Base-by-base conservation (phyloP, 768 basidiomycete species). In the Lactarius tabidus region DNA sequence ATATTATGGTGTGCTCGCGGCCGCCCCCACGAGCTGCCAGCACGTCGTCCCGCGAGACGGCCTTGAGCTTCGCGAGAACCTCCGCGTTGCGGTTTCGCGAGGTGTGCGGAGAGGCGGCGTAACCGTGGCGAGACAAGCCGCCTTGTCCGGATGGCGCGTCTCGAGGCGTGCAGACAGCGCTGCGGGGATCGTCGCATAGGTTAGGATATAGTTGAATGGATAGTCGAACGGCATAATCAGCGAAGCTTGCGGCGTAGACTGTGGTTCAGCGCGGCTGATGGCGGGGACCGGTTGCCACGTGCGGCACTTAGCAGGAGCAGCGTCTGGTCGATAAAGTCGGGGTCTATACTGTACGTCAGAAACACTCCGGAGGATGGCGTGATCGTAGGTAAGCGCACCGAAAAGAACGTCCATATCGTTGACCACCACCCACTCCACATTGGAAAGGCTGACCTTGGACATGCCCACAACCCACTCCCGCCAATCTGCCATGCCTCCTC, bases 341-440 rank as follows among this genome's bases (percentile, higher is more conserved):
- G 80, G 71, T 94, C 93, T 95, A 69, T 7, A n/a, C 8, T 38
- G 28, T 23, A 39, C 23, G 4, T 45, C 31, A 56, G 41, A 59
- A 31, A 65, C 59, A 57, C 41, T 20, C 31, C 60, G n/a, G 43
- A 12, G 45, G 51, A 45, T 41, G 14, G n/a, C n/a, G 51, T 41
- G 39, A 41, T 20, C n/a, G n/a, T n/a, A 52, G 8, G 75, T n/a
- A n/a, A n/a, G n/a, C 83, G 57, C 68, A 91, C 94, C 92, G 60
- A 96, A 88, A 17, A 95, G 95, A 78, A 97, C 85, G 72, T 96
- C 95, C 0, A 94, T 93, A 72, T 97, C 94, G 66, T 97, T 94
- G 1, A 96, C 78, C 4, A 95, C 80, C 8, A 96, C 88, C 93
- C 93, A 96, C 70, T 96, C 92, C 1, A 95, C 78, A 57, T 85